phyloP scores from a whole-genome alignment of 306 rosid genomes.

The Albizia julibrissin region DNA sequence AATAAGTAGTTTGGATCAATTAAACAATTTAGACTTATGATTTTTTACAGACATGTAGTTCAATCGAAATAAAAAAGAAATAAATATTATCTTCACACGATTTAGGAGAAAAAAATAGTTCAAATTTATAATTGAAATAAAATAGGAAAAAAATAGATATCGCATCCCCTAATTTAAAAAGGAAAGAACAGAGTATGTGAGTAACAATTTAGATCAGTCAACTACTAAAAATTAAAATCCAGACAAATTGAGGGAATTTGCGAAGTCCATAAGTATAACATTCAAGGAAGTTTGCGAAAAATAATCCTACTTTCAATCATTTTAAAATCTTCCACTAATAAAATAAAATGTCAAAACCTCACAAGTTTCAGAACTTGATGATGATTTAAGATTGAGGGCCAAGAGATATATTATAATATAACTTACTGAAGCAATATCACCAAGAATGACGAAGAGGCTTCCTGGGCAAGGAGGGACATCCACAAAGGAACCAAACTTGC shows the following conservation, averaged over 20 bases:
- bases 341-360: neutral
- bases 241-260: neutral
- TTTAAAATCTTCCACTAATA: neutral
- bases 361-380: neutral
- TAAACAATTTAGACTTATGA: neutral
- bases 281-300: neutral
- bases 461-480: neutral
- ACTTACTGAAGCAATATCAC: conserved; percentile 1
- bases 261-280: neutral
- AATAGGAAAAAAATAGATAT: neutral
- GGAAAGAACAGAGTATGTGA: neutral
- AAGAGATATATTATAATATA: neutral
- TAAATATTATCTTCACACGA: neutral
- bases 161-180: neutral
- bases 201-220: neutral
- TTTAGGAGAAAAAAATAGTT: neutral
- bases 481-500: neutral
- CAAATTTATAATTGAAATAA: neutral
- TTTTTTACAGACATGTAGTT: neutral
- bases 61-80: neutral
- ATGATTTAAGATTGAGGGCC: neutral
- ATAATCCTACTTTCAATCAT: neutral
- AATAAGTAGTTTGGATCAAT: neutral
- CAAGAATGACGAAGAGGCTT: neutral
- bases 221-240: neutral